Evolutionary conservation across 192 early-diverging fungal species (phyloP).

Genomic region (Paraglomus occultum): DNA sequence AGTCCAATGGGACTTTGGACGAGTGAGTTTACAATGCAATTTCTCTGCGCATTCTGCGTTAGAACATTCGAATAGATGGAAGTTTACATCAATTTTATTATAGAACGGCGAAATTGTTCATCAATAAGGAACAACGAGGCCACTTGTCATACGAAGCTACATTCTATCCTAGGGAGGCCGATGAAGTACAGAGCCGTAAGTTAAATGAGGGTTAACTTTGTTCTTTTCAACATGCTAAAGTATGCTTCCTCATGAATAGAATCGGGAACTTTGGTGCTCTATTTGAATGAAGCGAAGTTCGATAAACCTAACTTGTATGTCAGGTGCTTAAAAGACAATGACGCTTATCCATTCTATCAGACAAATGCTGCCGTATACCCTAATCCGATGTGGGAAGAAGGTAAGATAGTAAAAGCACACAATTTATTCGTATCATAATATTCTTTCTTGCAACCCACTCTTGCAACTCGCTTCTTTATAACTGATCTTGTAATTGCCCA

Average conservation of each 20-base stretch:
- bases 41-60: not conserved
- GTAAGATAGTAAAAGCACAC: not conserved
- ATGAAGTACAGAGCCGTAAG: not conserved
- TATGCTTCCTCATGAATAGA: not conserved
- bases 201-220: not conserved
- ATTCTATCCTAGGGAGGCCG: slow-evolving; percentile 20
- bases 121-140: slow-evolving; percentile 1
- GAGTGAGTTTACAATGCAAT: slow-evolving; percentile 19
- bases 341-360: not conserved
- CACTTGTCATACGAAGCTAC: slow-evolving; percentile 6
- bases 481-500: not conserved
- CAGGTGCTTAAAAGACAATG: slow-evolving; percentile 3
- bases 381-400: slow-evolving; percentile 21
- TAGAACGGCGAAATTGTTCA: slow-evolving; percentile 2
- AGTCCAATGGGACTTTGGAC: slow-evolving; percentile 29
- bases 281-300: slow-evolving; percentile 11
- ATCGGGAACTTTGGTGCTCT: slow-evolving; percentile 20
- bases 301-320: slow-evolving; percentile 11
- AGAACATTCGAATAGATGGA: not conserved
- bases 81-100: not conserved
- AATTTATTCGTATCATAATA: too few relatives aligned
- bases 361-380: not conserved
- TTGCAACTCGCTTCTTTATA: not conserved
- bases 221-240: not conserved
- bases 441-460: not conserved